Conservation (phyloP, 495 filamentous ascomycete genomes). For the Choiromyces venosus region DNA sequence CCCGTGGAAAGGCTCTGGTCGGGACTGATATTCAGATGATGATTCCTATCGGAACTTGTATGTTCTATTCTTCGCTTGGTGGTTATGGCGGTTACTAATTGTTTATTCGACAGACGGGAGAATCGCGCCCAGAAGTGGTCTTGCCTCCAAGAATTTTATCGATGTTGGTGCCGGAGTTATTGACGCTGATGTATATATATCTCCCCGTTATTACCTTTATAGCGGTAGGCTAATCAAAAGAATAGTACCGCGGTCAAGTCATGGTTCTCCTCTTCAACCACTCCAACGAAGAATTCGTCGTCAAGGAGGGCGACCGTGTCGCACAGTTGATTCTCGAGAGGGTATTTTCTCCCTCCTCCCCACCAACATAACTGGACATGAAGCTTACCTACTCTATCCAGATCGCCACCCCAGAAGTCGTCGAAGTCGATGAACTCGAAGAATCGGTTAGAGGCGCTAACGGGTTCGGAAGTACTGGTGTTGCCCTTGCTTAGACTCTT, state of each 20-base stretch:
- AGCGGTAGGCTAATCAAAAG: background rate
- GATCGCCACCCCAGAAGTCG: constrained; percentile 85
- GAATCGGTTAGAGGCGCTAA: constrained; percentile 85
- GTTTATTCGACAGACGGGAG: constrained; percentile 62
- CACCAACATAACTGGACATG: background rate
- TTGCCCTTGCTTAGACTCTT: background rate
- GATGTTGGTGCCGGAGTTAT: constrained; percentile 93
- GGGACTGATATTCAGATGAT: constrained; percentile 87
- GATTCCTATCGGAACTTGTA: constrained; percentile 81
- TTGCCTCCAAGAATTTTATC: constrained; percentile 90
- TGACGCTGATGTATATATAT: constrained; percentile 61
- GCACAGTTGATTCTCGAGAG: constrained; percentile 91
- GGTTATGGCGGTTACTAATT: constrained; percentile 4
- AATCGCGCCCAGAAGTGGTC: constrained; percentile 83
- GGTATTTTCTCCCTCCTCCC: constrained; percentile 42
- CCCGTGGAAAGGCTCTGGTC: constrained; percentile 75
- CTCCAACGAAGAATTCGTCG: constrained; percentile 69
- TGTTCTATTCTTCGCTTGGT: constrained; percentile 36
- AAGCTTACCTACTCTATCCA: constrained; percentile 34
- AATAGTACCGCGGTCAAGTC: constrained; percentile 74
- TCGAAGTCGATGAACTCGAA: constrained; percentile 79
- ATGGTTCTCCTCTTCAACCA: constrained; percentile 95
- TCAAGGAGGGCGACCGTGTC: constrained; percentile 80
- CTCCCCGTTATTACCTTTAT: background rate
- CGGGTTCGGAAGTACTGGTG: constrained; percentile 89